Evolutionary conservation across 768 basidiomycete species (phyloP).

Genomic region (Gyrodon lividus): DNA sequence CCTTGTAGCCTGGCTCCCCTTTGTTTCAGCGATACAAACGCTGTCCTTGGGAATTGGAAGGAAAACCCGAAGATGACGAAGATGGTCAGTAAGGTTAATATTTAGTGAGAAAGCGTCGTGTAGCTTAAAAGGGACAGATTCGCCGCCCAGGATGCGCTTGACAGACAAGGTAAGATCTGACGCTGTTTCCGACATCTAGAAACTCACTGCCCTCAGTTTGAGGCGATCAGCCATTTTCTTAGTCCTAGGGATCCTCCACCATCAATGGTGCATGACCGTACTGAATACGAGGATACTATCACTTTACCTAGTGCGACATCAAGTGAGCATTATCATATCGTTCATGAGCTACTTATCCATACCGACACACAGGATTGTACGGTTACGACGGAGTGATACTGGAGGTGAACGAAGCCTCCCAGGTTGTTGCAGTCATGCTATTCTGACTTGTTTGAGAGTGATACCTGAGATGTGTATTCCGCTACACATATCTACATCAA

Average conservation of each 20-base stretch:
- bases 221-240: constrained; percentile 76
- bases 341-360: background rate
- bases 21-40: constrained; percentile 90
- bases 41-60: constrained; percentile 88
- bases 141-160: constrained; percentile 72
- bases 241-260: constrained; percentile 72
- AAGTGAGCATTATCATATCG: constrained; percentile 43
- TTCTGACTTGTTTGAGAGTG: constrained; percentile 42
- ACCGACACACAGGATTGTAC: constrained; percentile 38
- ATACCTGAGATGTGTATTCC: background rate
- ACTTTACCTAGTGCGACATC: constrained; percentile 68
- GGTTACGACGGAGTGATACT: constrained; percentile 82
- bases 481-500: constrained; percentile 4
- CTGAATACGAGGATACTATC: constrained; percentile 70
- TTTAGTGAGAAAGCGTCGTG: background rate
- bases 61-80: constrained; percentile 77
- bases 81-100: constrained; percentile 49
- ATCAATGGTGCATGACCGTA: constrained; percentile 78
- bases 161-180: constrained; percentile 54
- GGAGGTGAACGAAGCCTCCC: constrained; percentile 76
- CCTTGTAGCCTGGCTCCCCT: constrained; percentile 74
- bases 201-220: constrained; percentile 49
- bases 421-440: constrained; percentile 70
- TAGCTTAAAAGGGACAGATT: constrained; percentile 43
- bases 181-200: background rate